Base-by-base conservation (phyloP, 768 basidiomycete genomes). In the Podaxis sp. region DNA sequence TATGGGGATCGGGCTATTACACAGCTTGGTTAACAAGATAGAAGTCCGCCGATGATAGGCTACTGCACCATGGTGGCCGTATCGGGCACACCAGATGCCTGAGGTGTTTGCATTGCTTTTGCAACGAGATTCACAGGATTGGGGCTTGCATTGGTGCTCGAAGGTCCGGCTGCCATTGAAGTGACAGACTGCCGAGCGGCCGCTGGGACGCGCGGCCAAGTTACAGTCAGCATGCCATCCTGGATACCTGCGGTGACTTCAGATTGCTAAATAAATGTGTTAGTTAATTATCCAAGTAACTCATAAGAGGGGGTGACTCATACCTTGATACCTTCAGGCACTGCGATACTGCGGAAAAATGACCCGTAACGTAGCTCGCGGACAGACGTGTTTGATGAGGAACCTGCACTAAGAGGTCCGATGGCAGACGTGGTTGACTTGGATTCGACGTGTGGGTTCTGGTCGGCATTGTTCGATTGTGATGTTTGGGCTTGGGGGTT, bases 291-390 rank as follows among this genome's bases (percentile, higher is more conserved):
- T 67, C 62, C 56, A 36, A 63, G 13, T 59, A 28, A 65, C 36
- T 64, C 26, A 30, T 6, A 51, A 64, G 64, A 63, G 61, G 52
- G 26, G n/a, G 48, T 28, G 30, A 61, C 28, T 67, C 72, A 68
- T 62, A 79, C 82, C 72, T 77, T 75, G 17, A 75, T 73, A 19
- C 77, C 78, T 2, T 67, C 57, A 8, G 80, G 79, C 15, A 83
- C 62, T 22, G 66, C 71, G 9, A 83, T 66, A 4, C 70, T 67
- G 11, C 80, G 75, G 8, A 71, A 70, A 64, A 83, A 83, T n/a
- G 66, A 64, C 5, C 82, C 82, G 59, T 77, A 82, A 9, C 80
- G 75, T 17, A 83, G 66, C 52, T 83, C 82, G 13, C 77, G 73
- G 8, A 72, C 54, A 9, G 72, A 70, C 33, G 66, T 68, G 51